Evolutionary conservation across 768 basidiomycete genomes (phyloP), one percentile per base, ranked within the genome.

Genomic region (Leccinum disarticulatum): DNA sequence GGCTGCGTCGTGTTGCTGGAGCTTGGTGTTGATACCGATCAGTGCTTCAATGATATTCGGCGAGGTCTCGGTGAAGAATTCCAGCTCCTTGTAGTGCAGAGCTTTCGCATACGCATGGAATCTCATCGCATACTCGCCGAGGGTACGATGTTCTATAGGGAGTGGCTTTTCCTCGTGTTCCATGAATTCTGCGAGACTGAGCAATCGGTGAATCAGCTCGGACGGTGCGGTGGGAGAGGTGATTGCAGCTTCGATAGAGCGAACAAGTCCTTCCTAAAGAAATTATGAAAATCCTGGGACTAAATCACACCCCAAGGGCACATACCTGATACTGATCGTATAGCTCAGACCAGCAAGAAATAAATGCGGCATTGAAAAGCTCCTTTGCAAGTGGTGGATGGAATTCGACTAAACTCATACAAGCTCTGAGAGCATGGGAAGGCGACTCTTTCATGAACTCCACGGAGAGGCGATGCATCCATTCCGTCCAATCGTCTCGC

Each of bases 391-490:
- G 81, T 1, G 95, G 93, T 22, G 88, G 83, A 73, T 98, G 92
- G 8, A 90, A 86, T 69, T 97, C 93, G 3, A 98, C 94, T 49
- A 98, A 77, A 66, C 86, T 92, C 85, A 94, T 93, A 68, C 96
- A 98, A 0, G 97, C 95, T 48, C 97, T 86, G 41, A 99, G 83
- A n/a, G 97, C 97, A 77, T 96, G 95, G 2, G 95, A 97, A 0
- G 97, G 96, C 0, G 96, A 98, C 63, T 98, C 95, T 69, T 95
- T 93, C 90, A 99, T 95, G 68, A 98, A 90, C 71, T 98, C 95
- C 2, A 95, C 91, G 17, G 93, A 87, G 9, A 99, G 82, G 15
- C 88, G 83, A 68, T 91, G 93, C 80, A 97, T 88, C 97, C 97
- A 99, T 41, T 95, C 93, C 17, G 82, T 77, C 97, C 97, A 99